Percentiles rank a stretch among this genome's conserved stretches.
These are phyloP conservation scores for Chlorella sp. DNA, from an alignment of 139 green algal species.

Conservation along the genomic window DNA sequence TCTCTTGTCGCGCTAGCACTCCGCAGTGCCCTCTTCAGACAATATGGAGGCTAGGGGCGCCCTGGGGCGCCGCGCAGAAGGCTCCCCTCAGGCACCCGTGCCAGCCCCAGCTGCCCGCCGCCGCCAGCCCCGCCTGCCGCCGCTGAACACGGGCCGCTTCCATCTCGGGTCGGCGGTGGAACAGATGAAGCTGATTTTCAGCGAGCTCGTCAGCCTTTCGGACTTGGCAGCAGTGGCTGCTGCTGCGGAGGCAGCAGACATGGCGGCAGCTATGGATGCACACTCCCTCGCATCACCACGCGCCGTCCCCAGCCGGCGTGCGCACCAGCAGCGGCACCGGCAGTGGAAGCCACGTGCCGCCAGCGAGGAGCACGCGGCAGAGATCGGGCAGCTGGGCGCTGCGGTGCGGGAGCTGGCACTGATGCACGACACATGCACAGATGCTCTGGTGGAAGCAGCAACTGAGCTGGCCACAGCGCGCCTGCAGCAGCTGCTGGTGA, in stretches of 20 bases:
- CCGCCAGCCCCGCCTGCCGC: background rate
- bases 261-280: background rate
- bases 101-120: background rate
- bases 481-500: constrained; percentile 20
- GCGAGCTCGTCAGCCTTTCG: background rate
- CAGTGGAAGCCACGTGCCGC: background rate
- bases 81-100: background rate
- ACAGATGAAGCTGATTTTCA: background rate
- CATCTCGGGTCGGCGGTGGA: background rate
- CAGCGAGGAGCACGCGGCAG: background rate
- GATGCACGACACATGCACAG: background rate
- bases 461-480: background rate
- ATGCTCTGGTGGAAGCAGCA: background rate
- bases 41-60: background rate
- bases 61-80: background rate
- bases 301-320: background rate
- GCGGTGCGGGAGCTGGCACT: background rate
- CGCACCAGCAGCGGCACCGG: background rate
- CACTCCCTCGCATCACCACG: no score
- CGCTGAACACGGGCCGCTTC: background rate
- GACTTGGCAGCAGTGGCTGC: background rate
- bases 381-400: background rate
- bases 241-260: background rate
- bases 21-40: background rate
- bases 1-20: background rate